phyloP scores from a whole-genome alignment of 164 flowering plant genomes.

The Annona squamosa region DNA sequence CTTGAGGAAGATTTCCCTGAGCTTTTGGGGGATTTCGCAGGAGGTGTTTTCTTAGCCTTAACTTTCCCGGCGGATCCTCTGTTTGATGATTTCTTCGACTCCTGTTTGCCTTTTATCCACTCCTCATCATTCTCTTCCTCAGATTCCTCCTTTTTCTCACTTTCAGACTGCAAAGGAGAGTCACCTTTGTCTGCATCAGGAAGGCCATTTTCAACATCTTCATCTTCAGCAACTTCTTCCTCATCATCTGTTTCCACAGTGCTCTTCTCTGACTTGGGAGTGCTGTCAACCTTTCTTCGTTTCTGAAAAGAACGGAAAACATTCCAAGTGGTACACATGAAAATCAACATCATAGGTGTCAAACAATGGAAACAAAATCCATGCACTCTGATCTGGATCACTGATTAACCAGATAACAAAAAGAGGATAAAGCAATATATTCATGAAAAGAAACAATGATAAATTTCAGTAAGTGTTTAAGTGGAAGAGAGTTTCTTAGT shows the following conservation, averaged over 20 bases:
- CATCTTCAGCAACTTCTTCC: conserved; percentile 45
- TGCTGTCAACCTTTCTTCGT: conserved; percentile 32
- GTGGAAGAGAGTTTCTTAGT: background rate
- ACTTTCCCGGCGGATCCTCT: conserved; percentile 39
- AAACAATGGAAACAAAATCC: background rate
- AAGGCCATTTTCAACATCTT: conserved; percentile 48
- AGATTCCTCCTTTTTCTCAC: conserved; percentile 48
- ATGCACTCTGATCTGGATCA: background rate
- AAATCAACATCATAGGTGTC: background rate
- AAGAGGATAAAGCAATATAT: background rate
- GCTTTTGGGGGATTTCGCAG: conserved; percentile 30
- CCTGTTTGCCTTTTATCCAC: conserved; percentile 27
- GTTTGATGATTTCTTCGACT: conserved; percentile 26
- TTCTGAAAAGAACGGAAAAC: conserved; percentile 28
- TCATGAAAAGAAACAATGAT: background rate
- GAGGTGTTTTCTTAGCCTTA: conserved; percentile 26
- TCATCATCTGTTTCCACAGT: conserved; percentile 53
- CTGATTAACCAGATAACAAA: background rate
- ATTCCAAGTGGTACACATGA: background rate
- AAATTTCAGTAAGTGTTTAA: background rate
- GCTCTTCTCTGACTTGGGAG: conserved; percentile 30
- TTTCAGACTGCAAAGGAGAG: conserved; percentile 48
- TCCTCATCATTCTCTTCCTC: conserved; percentile 58
- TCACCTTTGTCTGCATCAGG: conserved; percentile 56
- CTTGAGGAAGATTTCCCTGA: conserved; percentile 34